A percentile compares a stretch with the other conserved stretches of the same genome.
Conservation (phyloP, 2,329 filamentous ascomycete genomes). For the Xylaria sp. region DNA sequence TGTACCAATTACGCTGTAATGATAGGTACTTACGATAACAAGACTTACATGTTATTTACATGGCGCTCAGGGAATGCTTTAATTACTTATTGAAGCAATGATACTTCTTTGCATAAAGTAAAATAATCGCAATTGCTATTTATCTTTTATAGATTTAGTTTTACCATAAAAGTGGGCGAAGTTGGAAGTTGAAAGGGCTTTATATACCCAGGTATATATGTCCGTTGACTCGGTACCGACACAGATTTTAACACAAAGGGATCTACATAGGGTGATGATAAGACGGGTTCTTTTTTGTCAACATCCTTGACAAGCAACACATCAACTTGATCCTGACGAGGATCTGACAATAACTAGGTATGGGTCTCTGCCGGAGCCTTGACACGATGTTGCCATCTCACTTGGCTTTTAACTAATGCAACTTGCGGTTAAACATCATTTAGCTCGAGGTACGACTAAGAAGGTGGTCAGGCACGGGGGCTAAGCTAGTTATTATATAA, state of each 20-base stretch:
- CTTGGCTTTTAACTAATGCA: neutral
- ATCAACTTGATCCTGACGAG: neutral
- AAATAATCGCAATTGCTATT: neutral
- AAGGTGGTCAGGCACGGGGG: neutral
- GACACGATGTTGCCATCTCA: neutral
- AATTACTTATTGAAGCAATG: too few species aligned
- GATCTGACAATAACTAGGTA: too few species aligned
- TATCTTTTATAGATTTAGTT: neutral
- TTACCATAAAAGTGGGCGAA: neutral
- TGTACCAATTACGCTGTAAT: neutral
- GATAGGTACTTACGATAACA: neutral
- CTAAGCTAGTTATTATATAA: neutral
- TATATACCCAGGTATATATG: neutral
- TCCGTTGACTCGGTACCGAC: neutral
- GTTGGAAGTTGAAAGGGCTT: neutral
- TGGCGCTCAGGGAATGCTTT: too few species aligned
- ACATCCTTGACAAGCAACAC: constrained; percentile 11
- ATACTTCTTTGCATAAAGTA: too few species aligned
- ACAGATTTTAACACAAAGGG: neutral
- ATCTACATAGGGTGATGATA: constrained; percentile 1
- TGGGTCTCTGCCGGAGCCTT: neutral
- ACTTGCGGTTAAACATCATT: too few species aligned
- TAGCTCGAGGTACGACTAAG: too few species aligned
- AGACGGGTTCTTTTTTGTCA: constrained; percentile 21
- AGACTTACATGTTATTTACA: too few species aligned